Evolutionary conservation across 495 filamentous ascomycete species (phyloP), one percentile per base, ranked within the genome.

Genomic region (Apiosordaria backusii): DNA sequence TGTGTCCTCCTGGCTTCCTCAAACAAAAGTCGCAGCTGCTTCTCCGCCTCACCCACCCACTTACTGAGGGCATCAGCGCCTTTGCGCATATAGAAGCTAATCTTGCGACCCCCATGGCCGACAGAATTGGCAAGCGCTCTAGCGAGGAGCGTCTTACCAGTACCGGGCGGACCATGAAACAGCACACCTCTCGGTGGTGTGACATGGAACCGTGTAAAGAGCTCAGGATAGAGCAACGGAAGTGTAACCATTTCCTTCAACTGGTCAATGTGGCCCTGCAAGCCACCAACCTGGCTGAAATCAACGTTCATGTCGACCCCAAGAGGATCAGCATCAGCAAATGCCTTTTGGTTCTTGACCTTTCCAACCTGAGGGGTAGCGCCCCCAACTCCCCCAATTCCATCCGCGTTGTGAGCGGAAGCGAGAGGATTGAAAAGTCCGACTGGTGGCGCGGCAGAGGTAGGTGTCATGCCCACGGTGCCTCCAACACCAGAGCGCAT

Each of bases 51-150:
- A 73, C 95, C 95, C 64, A 98, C 96, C 95, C 95, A 99, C 80
- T 99, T 99, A 78, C 92, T 97, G 54, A 98, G 81, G 57, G 92
- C 92, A 83, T 99, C 95, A 40, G 93, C 96, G 64, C 96, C 95
- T 76, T 99, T 99, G 50, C 95, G 87, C 95, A 99, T 99, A 79
- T 97, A 99, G 70, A 99, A 99, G 0, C 91, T 97, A 59, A 99
- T 92, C 74, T 98, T 97, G 62, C 89, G 87, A 55, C 92, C 92
- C 63, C 93, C 89, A 50, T 80, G 78, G 4, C 84, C 83, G 60
- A 95, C 88, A 65, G 88, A 90, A 60, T 91, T 91, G 19, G 96
- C 92, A 21, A 99, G 82, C 55, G 95, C 95, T 68, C 95, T 87
- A 50, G 95, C 95, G 72, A 99, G 83, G 24, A 98, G 82, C 6